Percentiles rank a stretch among this genome's conserved stretches.
Conservation (phyloP, 2,329 filamentous ascomycete species). For the Ascochyta clinopodiicola region DNA sequence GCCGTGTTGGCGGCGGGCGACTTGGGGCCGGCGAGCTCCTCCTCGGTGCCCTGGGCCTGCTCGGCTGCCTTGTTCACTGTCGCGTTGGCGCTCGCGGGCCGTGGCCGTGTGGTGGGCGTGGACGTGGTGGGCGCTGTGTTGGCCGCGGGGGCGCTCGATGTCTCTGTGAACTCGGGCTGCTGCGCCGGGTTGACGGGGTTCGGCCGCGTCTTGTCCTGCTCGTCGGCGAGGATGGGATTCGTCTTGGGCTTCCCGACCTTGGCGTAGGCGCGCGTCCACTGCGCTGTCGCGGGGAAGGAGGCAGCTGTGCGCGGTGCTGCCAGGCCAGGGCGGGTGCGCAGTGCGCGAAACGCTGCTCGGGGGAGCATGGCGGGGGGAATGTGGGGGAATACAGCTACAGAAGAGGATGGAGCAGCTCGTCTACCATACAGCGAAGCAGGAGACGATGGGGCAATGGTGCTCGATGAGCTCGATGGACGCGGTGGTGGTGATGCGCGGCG, state of each 20-base stretch:
- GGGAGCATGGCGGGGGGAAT: slow-evolving; percentile 39
- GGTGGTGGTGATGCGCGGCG: not conserved
- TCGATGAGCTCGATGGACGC: not conserved
- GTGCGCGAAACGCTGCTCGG: slow-evolving; percentile 43
- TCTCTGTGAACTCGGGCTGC: slow-evolving; percentile 45
- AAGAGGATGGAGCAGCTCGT: not conserved
- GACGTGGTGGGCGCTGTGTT: slow-evolving; percentile 28
- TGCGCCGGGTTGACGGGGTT: slow-evolving; percentile 39
- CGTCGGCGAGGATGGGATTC: slow-evolving; percentile 36
- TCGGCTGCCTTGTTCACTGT: slow-evolving; percentile 27
- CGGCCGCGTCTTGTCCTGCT: slow-evolving; percentile 30
- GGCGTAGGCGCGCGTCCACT: slow-evolving; percentile 37
- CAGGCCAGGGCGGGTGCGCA: slow-evolving; percentile 38
- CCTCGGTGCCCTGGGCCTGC: slow-evolving; percentile 31
- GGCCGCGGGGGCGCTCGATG: slow-evolving; percentile 20
- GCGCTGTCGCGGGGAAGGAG: slow-evolving; percentile 37
- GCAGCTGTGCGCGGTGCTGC: slow-evolving; percentile 33
- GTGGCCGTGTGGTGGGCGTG: slow-evolving; percentile 16
- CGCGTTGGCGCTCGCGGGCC: slow-evolving; percentile 25
- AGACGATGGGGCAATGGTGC: not conserved
- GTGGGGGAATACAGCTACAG: not conserved
- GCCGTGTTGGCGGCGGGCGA: slow-evolving; percentile 46
- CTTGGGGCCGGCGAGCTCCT: slow-evolving; percentile 46
- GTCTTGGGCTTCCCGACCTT: slow-evolving; percentile 18
- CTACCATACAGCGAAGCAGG: not conserved